Base-by-base conservation (phyloP, 169 alveolate species). In the Theileria orientalis region DNA sequence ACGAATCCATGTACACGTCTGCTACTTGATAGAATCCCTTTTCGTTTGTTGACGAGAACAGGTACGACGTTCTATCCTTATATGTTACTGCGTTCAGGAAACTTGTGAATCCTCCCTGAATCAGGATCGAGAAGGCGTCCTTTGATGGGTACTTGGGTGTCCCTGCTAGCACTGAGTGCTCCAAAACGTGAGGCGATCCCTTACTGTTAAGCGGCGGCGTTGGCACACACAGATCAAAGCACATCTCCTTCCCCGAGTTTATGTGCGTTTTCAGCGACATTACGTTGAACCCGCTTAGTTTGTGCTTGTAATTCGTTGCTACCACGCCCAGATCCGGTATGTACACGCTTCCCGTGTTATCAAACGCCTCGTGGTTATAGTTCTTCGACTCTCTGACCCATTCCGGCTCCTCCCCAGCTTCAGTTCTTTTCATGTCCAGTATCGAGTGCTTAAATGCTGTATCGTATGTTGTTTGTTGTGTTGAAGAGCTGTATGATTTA, bases 111-210 rank as follows among this genome's bases (percentile, higher is more conserved):
- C 94, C 85, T 19, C 95, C 94, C 54, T 92, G 92, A 71, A 89
- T 70, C 27, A 94, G 82, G 37, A 78, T 73, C 23, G 90, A 87
- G 67, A 94, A 90, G 0, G 95, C 92, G 60, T 90, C 94, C 84
- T 92, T 92, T 32, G 84, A 54, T 2, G 93, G 95, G 51, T 83
- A 94, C 49, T 87, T 84, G 32, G 79, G 63, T 46, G 95, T 86
- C 23, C 97, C 97, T 25, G 91, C 83, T 74, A 94, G 74, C 68
- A 94, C 96, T 3, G 94, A 59, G 74, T 94, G 97, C 76, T 94
- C 97, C 63, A 94, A 73, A 11, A 94, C 92, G 60, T 91, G 96
- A 1, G 96, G 94, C 56, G 85, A 79, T 21, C 94, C 94, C 19
- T 83, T 61, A 62, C 82, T 90, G 35, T 74, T 56, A 7, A 67